These are phyloP conservation scores for Boehmeria nivea DNA, from an alignment of 306 rosid genomes.

Conservation along the genomic window DNA sequence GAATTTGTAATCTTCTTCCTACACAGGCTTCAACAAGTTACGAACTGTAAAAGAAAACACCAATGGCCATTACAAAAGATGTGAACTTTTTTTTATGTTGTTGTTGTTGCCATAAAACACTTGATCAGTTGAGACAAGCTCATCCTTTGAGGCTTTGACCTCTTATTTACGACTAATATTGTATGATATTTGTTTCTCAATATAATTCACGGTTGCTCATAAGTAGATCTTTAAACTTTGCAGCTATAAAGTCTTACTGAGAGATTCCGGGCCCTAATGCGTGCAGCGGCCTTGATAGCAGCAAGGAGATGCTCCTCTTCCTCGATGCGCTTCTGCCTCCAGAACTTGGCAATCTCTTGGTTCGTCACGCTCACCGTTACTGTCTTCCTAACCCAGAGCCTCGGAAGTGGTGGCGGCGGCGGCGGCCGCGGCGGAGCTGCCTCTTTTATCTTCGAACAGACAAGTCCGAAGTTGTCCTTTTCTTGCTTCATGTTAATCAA, in stretches of 20 bases:
- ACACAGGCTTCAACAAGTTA: slow-evolving; percentile 1
- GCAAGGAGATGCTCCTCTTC: slow-evolving; percentile 79
- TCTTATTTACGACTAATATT: no score
- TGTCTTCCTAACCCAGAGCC: slow-evolving; percentile 26
- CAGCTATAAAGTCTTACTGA: slow-evolving; percentile 29
- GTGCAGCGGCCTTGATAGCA: slow-evolving; percentile 77
- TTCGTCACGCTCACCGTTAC: slow-evolving; percentile 52
- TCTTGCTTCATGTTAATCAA: slow-evolving; percentile 24
- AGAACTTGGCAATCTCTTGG: slow-evolving; percentile 66
- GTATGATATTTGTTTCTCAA: no score
- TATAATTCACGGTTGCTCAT: no score
- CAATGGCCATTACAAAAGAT: background rate
- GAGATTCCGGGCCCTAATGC: slow-evolving; percentile 59
- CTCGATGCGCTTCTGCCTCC: slow-evolving; percentile 55
- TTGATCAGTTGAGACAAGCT: no score
- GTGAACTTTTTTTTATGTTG: no score
- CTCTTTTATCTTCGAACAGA: slow-evolving; percentile 20
- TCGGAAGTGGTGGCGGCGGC: slow-evolving; percentile 47
- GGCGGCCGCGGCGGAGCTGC: slow-evolving; percentile 30
- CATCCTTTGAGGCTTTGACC: no score
- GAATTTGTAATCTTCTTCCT: slow-evolving; percentile 55
- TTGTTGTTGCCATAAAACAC: no score
- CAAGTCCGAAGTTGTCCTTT: slow-evolving; percentile 8
- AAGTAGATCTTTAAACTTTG: no score
- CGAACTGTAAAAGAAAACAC: no score